Evolutionary conservation across 176 grass and related monocot genomes (phyloP), one percentile per base, ranked within the genome.

Genomic region (Microstegium vimineum): DNA sequence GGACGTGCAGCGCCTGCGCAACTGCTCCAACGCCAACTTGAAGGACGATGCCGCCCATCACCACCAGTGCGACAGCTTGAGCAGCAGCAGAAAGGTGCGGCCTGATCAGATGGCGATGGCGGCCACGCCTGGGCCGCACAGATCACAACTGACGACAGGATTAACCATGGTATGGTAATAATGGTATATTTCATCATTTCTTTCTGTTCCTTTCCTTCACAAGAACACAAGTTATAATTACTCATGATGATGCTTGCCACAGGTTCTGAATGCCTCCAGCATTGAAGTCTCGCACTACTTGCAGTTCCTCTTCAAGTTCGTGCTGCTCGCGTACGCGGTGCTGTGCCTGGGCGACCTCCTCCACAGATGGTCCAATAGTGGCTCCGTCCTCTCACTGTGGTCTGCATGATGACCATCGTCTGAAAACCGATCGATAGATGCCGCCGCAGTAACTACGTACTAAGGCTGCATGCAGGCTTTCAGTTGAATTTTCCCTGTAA

Each of bases 1-100:
- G 49, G 92, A 98, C 76, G 74, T 93, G 30, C 95, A 88, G 75
- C 89, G 88, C 30, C 71, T 98, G 74, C 84, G 78, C 67, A 82
- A 81, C 80, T 98, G 84, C 74, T 91, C 86, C 8, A 45, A 15
- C 68, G 89, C 86, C 8, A 49, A 13, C 31, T n/a, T n/a, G n/a
- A 69, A 37, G 66, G 51, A 64, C 22, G 54, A n/a, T 14, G 79
- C 32, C 20, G 20, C 51, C 18, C 54, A 23, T 23, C 71, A 46
- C 18, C 54, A 23, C 20, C 71, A 46, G 38, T 40, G 35, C 28
- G 60, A 84, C 86, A 74, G 70, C 40, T 66, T 73, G 42, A 76
- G 46, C 67, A 77, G 68, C 47, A 94, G 87, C 81, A 80, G 56
- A 27, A 90, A 89, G 81, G 69, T 62, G n/a, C 71, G 46, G 5